phyloP scores from a whole-genome alignment of 495 filamentous ascomycete genomes.

The Neurospora sp. region DNA sequence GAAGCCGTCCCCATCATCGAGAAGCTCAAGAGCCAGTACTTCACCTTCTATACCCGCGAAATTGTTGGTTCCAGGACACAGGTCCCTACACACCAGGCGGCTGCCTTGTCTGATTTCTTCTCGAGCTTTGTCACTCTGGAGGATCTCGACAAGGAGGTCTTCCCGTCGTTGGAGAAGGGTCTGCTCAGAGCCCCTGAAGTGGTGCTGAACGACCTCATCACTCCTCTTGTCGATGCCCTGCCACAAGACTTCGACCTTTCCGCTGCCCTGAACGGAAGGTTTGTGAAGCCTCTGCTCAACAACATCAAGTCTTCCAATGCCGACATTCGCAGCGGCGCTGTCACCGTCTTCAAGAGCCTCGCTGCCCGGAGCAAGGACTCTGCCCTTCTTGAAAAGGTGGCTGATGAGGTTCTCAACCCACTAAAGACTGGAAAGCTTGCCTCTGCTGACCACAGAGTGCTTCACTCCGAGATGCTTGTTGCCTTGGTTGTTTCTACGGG shows the following conservation, averaged over 20 bases:
- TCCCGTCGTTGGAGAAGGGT: conserved; percentile 78
- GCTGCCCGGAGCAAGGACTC: conserved; percentile 50
- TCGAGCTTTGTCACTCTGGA: conserved; percentile 58
- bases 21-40: conserved; percentile 56
- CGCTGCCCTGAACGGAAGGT: conserved; percentile 50
- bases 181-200: conserved; percentile 86
- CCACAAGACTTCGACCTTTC: conserved; percentile 67
- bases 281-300: conserved; percentile 76
- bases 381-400: conserved; percentile 48
- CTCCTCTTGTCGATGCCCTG: conserved; percentile 57
- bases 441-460: conserved; percentile 66
- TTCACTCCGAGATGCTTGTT: conserved; percentile 68
- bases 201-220: conserved; percentile 65
- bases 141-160: conserved; percentile 63
- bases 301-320: conserved; percentile 85
- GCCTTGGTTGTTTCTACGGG: conserved; percentile 45
- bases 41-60: conserved; percentile 75
- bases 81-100: conserved; percentile 61
- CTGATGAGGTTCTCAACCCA: conserved; percentile 65
- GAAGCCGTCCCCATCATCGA: conserved; percentile 48
- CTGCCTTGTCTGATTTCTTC: conserved; percentile 77
- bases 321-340: conserved; percentile 61
- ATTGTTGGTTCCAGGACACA: conserved; percentile 67
- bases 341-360: conserved; percentile 57
- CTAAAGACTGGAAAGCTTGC: conserved; percentile 74